Base-by-base conservation (phyloP, 176 grass and related monocot species). In the Secale cereale region DNA sequence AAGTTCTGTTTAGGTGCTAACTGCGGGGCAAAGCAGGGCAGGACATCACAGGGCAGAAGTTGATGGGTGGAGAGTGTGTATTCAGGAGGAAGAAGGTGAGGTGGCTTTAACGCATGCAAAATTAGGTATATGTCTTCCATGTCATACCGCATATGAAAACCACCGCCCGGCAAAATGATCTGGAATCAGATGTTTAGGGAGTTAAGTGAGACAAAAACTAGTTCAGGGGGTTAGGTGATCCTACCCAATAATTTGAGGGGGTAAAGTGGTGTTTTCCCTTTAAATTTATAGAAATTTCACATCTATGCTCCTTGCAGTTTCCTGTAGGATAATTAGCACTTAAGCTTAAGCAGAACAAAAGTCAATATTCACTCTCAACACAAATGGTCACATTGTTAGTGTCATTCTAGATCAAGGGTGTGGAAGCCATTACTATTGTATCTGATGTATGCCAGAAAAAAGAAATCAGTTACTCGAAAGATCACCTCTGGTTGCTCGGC, bases 401-500 rank as follows among this genome's bases (percentile, higher is more conserved):
- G 9, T 9, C 36, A 5, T 59, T 22, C 28, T 74, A 10, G 40
- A 65, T 31, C 16, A 65, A 65, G 15, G 11, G 54, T 23, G 28
- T 0, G 1, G 32, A 45, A 30, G 71, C 59, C 1, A 40, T 59
- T 48, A 59, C 29, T 46, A 8, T 28, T 29, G 35, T 79, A 67
- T 31, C 15, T 79, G 46, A 48, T 46, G 36, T 59, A 87, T 66
- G 82, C 57, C 25, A 77, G 19, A 76, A 76, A 77, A 79, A 52
- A 22, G 2, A 4, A 59, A 46, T 37, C 13, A 48, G 8, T 16
- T 70, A 72, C 81, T 31, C 70, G 39, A 77, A 77, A 23, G 41
- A 65, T 86, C 43, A 97, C 97, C 97, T 99, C 97, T 61, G 97
- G 86, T 59, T 94, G 83, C 62, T 97, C 92, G 14, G 90, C 82